phyloP scores from a whole-genome alignment of 2,329 filamentous ascomycete species.

The Microcyclospora pomicola region DNA sequence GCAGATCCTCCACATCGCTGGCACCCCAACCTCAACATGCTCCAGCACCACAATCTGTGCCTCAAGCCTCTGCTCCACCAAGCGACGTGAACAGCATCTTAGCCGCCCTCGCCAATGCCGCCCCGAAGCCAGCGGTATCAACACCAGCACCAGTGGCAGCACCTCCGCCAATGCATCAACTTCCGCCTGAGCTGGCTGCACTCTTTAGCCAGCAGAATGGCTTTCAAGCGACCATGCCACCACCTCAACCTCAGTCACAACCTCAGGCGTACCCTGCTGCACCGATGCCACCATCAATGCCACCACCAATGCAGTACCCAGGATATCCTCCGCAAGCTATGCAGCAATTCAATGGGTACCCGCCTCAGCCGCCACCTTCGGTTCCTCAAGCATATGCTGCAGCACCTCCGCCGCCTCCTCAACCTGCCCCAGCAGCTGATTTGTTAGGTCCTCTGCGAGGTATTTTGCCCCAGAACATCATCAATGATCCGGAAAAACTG shows the following conservation, averaged over 20 bases:
- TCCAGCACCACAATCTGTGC: conserved; percentile 6
- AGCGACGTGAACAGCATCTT: conserved; percentile 23
- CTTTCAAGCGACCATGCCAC: background rate
- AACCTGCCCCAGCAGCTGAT: conserved; percentile 10
- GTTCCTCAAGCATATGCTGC: conserved; percentile 23
- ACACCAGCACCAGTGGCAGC: conserved; percentile 9
- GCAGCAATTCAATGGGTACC: conserved; percentile 12
- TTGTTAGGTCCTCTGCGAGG: conserved; percentile 17
- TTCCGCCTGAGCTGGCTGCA: conserved; percentile 16
- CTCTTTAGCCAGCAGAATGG: conserved; percentile 12
- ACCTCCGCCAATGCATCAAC: conserved; percentile 9
- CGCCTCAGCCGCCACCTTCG: conserved; percentile 21
- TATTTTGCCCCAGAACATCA: conserved; percentile 24
- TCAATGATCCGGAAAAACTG: conserved; percentile 34
- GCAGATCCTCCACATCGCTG: conserved; percentile 1
- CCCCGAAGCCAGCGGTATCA: conserved; percentile 12
- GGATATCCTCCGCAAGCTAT: conserved; percentile 1
- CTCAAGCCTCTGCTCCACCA: conserved; percentile 10
- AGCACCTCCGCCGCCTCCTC: conserved; percentile 41
- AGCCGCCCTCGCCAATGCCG: conserved; percentile 20
- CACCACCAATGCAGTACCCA: conserved; percentile 6
- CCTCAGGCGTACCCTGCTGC: conserved; percentile 6
- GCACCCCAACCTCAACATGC: conserved; percentile 3
- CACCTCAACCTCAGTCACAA: conserved; percentile 5
- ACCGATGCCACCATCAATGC: conserved; percentile 6